Percentiles rank a stretch among this genome's conserved stretches.
Evolutionary conservation across 2,329 filamentous ascomycete species (phyloP).

Genomic region (Aureobasidium sp.): DNA sequence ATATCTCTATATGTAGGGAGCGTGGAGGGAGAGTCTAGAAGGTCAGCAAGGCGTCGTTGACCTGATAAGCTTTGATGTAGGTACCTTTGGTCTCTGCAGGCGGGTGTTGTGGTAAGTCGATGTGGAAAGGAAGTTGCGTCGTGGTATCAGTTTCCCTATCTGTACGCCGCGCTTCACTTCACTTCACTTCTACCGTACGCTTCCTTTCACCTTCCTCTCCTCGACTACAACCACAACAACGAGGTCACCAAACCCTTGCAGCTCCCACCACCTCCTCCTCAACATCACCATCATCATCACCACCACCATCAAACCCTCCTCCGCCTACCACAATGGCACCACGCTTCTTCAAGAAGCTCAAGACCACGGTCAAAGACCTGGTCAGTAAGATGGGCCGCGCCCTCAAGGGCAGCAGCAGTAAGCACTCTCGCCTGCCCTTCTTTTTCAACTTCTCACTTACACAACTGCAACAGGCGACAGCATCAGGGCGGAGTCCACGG

Average conservation of each 20-base stretch:
- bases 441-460: background rate
- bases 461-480: background rate
- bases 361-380: background rate
- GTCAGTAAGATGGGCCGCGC: background rate
- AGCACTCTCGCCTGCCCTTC: background rate
- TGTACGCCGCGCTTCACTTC: background rate
- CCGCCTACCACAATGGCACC: background rate
- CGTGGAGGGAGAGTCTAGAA: background rate
- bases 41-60: background rate
- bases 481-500: background rate
- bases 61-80: background rate
- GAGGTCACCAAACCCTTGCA: background rate
- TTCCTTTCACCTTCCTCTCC: background rate
- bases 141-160: background rate
- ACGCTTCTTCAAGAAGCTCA: background rate
- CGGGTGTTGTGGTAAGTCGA: background rate
- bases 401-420: background rate
- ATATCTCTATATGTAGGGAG: background rate
- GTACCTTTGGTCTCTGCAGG: background rate
- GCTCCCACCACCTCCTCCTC: background rate
- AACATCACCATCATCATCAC: background rate
- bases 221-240: background rate
- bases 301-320: background rate
- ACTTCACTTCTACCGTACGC: background rate
- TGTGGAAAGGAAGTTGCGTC: background rate